These are phyloP conservation scores for Pichia kluyveri DNA, from an alignment of 805 yeast genomes.

Conservation along the genomic window DNA sequence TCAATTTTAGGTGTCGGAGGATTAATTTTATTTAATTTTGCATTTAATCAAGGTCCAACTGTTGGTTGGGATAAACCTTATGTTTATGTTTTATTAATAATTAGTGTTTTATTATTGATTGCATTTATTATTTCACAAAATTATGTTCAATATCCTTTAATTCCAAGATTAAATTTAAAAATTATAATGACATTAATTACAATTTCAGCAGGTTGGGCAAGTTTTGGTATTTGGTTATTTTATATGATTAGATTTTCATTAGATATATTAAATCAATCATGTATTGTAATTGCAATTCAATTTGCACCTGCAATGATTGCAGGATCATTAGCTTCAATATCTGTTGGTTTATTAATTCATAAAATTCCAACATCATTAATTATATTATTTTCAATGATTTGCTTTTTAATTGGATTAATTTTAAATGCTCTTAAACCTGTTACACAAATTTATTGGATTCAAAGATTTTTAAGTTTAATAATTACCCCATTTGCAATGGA, in stretches of 20 bases:
- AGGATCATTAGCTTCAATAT: constrained; percentile 48
- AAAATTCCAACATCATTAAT: constrained; percentile 41
- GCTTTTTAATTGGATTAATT: constrained; percentile 45
- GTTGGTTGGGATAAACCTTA: constrained; percentile 60
- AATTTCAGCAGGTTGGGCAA: constrained; percentile 64
- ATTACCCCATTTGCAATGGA: constrained; percentile 70
- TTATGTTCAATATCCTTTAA: constrained; percentile 23
- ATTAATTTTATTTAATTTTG: constrained; percentile 53
- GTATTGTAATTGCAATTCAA: constrained; percentile 39
- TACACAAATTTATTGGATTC: constrained; percentile 49
- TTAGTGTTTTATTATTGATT: constrained; percentile 36
- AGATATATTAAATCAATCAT: constrained; percentile 39
- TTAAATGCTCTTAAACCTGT: constrained; percentile 50
- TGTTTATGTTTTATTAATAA: constrained; percentile 44
- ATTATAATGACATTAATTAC: constrained; percentile 40
- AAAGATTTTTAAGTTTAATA: constrained; percentile 46
- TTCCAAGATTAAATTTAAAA: constrained; percentile 33
- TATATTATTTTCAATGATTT: constrained; percentile 40
- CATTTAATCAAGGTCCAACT: constrained; percentile 69
- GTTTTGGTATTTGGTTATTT: constrained; percentile 67
- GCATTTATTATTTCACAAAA: constrained; percentile 43
- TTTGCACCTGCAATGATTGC: constrained; percentile 37
- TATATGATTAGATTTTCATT: constrained; percentile 47
- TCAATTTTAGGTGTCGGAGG: constrained; percentile 49
- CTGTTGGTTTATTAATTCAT: constrained; percentile 40